These are phyloP conservation scores for Heteromeles arbutifolia DNA, from an alignment of 306 rosid genomes.

Conservation along the genomic window DNA sequence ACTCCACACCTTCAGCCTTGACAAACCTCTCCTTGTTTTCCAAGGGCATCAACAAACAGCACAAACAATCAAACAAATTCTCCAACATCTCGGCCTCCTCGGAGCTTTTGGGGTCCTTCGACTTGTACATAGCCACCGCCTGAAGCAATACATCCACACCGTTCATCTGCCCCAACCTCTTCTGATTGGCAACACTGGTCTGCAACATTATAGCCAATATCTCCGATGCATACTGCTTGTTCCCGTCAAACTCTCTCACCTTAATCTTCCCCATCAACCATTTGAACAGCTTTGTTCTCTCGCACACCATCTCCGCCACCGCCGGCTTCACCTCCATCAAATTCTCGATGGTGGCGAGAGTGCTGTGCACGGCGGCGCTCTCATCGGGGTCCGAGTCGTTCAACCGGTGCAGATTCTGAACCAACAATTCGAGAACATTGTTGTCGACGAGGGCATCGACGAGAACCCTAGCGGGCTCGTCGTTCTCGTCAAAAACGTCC, in stretches of 20 bases:
- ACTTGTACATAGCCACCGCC: conserved; percentile 95
- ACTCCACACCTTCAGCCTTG: conserved; percentile 94
- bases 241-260: conserved; percentile 80
- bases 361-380: conserved; percentile 51
- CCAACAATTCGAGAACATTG: conserved; percentile 69
- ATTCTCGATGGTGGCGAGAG: conserved; percentile 81
- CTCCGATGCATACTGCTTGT: conserved; percentile 90
- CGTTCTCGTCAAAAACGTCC: conserved; percentile 72
- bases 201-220: conserved; percentile 85
- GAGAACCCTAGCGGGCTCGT: conserved; percentile 64
- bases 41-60: conserved; percentile 88
- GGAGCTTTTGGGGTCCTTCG: conserved; percentile 77
- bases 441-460: conserved; percentile 70
- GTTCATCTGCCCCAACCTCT: conserved; percentile 85
- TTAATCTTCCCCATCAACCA: conserved; percentile 91
- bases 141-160: conserved; percentile 90
- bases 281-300: conserved; percentile 66
- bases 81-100: conserved; percentile 95
- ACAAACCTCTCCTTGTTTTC: conserved; percentile 94
- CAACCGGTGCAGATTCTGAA: conserved; percentile 68
- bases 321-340: conserved; percentile 82
- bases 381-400: conserved; percentile 72
- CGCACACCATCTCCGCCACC: conserved; percentile 84
- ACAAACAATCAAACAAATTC: conserved; percentile 85
- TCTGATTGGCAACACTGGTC: conserved; percentile 69